These are phyloP conservation scores for Artomyces pyxidatus DNA, from an alignment of 768 basidiomycete species.

Conservation along the genomic window DNA sequence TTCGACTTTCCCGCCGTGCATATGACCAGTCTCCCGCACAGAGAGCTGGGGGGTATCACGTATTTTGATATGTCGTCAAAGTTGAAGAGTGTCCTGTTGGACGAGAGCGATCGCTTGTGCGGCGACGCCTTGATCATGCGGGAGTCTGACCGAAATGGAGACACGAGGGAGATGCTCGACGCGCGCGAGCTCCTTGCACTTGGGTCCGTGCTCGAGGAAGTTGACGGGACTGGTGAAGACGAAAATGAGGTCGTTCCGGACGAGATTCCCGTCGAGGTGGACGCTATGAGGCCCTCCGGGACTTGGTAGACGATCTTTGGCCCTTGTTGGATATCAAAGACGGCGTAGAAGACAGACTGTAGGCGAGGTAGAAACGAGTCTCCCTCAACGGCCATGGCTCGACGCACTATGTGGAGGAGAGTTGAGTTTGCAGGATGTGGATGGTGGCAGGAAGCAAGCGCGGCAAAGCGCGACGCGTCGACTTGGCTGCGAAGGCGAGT, in stretches of 20 bases:
- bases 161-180: constrained; percentile 38
- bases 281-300: constrained; percentile 82
- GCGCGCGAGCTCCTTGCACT: constrained; percentile 36
- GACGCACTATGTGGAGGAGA: too few relatives aligned
- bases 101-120: constrained; percentile 33
- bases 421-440: too few relatives aligned
- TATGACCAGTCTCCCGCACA: constrained; percentile 85
- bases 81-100: constrained; percentile 61
- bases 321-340: constrained; percentile 80
- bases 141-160: constrained; percentile 28
- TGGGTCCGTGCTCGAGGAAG: constrained; percentile 21
- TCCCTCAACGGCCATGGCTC: constrained; percentile 37
- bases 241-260: constrained; percentile 19
- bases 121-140: constrained; percentile 29
- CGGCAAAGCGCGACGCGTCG: too few relatives aligned
- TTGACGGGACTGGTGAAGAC: constrained; percentile 29
- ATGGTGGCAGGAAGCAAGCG: too few relatives aligned
- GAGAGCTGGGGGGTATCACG: constrained; percentile 79
- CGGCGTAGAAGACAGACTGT: constrained; percentile 88
- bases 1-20: constrained; percentile 76
- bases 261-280: constrained; percentile 3
- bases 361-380: constrained; percentile 75
- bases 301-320: constrained; percentile 91
- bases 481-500: too few relatives aligned
- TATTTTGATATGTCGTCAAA: constrained; percentile 91